Percentiles rank a stretch among this genome's conserved stretches.
These are phyloP conservation scores for Ampelomyces quisqualis DNA, from an alignment of 2,329 filamentous ascomycete genomes.

Conservation along the genomic window DNA sequence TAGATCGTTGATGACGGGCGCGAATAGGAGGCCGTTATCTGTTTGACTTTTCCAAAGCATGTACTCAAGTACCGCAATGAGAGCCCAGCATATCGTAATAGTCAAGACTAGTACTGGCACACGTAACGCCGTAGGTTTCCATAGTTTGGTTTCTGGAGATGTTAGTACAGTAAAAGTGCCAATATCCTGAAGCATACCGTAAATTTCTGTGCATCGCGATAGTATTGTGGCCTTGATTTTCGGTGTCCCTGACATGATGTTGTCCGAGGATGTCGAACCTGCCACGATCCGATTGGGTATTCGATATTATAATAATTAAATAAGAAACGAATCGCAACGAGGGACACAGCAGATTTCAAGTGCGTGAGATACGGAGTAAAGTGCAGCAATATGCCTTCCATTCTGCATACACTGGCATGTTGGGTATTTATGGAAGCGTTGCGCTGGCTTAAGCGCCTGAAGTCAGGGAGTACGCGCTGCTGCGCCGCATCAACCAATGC, in stretches of 20 bases:
- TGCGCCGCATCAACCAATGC: slow-evolving; percentile 8
- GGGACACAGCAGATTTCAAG: not conserved
- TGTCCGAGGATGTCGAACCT: not conserved
- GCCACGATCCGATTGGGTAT: too few species aligned
- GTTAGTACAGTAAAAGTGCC: not conserved
- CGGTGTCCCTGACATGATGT: not conserved
- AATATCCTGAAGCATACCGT: not conserved
- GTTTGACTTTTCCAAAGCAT: slow-evolving; percentile 46
- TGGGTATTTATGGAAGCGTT: not conserved
- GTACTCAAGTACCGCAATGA: slow-evolving; percentile 51
- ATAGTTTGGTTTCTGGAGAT: not conserved
- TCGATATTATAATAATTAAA: too few species aligned
- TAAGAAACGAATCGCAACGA: not conserved
- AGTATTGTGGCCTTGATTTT: slow-evolving; percentile 1
- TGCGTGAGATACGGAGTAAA: not conserved
- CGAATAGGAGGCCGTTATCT: slow-evolving; percentile 49
- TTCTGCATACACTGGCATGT: not conserved
- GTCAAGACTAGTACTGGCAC: slow-evolving; percentile 12
- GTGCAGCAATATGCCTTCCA: not conserved
- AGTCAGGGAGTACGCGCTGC: slow-evolving; percentile 1
- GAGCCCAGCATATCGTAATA: slow-evolving; percentile 10
- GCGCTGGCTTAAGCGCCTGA: not conserved
- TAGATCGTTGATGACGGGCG: slow-evolving; percentile 40
- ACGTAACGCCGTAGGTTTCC: slow-evolving; percentile 4
- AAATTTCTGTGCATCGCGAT: not conserved